Percentiles rank a stretch among this genome's conserved stretches.
These are phyloP conservation scores for Debaryomyces psychrophilus DNA, from an alignment of 1,139 yeast species.

Conservation along the genomic window DNA sequence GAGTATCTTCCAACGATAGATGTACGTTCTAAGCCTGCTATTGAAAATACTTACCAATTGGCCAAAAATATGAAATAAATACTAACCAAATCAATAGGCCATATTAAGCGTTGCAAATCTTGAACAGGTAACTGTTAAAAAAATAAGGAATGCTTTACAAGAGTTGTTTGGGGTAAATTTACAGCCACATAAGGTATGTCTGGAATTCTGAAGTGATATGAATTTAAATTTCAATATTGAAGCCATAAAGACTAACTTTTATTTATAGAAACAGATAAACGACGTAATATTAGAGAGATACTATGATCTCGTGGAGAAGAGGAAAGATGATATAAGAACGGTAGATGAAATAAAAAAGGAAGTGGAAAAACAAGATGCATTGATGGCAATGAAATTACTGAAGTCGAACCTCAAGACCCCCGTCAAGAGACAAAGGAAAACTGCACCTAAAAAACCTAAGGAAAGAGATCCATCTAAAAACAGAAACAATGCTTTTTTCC, in stretches of 20 bases:
- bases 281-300: slow-evolving; percentile 64
- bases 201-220: background rate
- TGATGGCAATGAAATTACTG: slow-evolving; percentile 51
- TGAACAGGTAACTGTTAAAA: slow-evolving; percentile 71
- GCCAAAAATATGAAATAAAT: background rate
- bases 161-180: slow-evolving; percentile 65
- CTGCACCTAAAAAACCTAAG: slow-evolving; percentile 3
- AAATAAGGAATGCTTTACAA: slow-evolving; percentile 69
- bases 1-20: slow-evolving; percentile 69
- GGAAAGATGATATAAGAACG: slow-evolving; percentile 32
- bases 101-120: slow-evolving; percentile 74
- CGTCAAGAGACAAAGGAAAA: slow-evolving; percentile 13
- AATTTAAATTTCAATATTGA: background rate
- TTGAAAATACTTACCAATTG: background rate
- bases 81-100: slow-evolving; percentile 51
- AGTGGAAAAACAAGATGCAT: slow-evolving; percentile 44
- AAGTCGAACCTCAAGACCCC: slow-evolving; percentile 25
- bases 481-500: slow-evolving; percentile 37
- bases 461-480: background rate
- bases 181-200: slow-evolving; percentile 49
- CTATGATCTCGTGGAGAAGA: slow-evolving; percentile 46
- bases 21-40: slow-evolving; percentile 40
- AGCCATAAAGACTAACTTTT: background rate
- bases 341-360: slow-evolving; percentile 34
- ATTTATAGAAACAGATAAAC: slow-evolving; percentile 54